Evolutionary conservation across 2,329 filamentous ascomycete species (phyloP), one percentile per base, ranked within the genome.

Genomic region (Neofusicoccum kwambonambiense): DNA sequence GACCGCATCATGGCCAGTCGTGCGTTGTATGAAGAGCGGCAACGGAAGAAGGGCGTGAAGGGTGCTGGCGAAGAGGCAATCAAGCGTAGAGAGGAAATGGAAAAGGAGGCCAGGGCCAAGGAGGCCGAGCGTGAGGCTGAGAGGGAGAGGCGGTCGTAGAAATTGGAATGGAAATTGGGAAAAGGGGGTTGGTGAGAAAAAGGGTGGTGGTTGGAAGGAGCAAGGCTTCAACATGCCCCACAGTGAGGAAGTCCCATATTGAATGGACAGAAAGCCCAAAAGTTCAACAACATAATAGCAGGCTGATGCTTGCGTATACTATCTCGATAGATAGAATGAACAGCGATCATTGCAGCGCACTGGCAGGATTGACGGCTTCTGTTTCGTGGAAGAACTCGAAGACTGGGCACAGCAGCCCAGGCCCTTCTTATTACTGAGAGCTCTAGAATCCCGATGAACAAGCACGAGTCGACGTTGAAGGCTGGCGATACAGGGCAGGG

Each of bases 31-130:
- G 94, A 98, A 80, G 95, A 92, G 72, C 84, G 95, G 66, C 95
- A 99, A 81, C 84, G 91, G 61, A 88, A 90, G 70, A 99, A 99
- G 82, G 90, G 93, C 11, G 86, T 92, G 69, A 99, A 99, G 81
- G 89, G 89, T 0, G 84, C 89, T 54, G 86, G 87, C 0, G 95
- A 98, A 77, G 87, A 81, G 66, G 80, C 76, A 1, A 76, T 77
- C 65, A 70, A 71, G 66, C 54, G 71, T 27, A 69, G 78, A 27
- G 76, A 80, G 68, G 75, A 77, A 60, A 37, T 76, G 69, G 77
- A 78, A 67, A 69, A 72, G 54, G 74, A 77, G 65, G 72, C 73
- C 31, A 65, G 39, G 39, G 65, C 49, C 8, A 49, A 49, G 34
- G 57, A 34, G 9, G 64, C 54, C n/a, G 64, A 65, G 27, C 51